These are phyloP conservation scores for Debaryomyces robertsiae DNA, from an alignment of 1,139 yeast species.

Conservation along the genomic window DNA sequence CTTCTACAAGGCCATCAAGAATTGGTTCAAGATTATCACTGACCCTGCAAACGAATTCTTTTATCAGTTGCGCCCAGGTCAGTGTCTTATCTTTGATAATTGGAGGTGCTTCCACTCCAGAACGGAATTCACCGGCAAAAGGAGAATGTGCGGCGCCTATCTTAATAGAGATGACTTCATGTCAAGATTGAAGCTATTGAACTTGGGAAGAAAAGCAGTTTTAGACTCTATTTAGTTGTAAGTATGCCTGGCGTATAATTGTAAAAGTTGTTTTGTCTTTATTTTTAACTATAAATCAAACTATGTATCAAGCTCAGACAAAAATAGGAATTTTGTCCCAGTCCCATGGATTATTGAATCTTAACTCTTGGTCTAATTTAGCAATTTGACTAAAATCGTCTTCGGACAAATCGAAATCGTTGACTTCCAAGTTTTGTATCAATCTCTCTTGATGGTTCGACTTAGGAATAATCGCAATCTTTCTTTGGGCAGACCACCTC, in stretches of 20 bases:
- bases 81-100: conserved; percentile 70
- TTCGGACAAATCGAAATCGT: conserved; percentile 55
- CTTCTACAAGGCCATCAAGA: conserved; percentile 61
- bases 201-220: conserved; percentile 54
- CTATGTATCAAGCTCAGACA: conserved; percentile 17
- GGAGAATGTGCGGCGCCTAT: conserved; percentile 80
- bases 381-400: conserved; percentile 56
- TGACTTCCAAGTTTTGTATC: conserved; percentile 55
- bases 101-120: conserved; percentile 79
- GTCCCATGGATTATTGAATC: conserved; percentile 86
- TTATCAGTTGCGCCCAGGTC: conserved; percentile 66
- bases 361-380: conserved; percentile 62
- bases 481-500: conserved; percentile 83
- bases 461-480: conserved; percentile 73
- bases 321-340: conserved; percentile 67
- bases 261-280: conserved; percentile 4
- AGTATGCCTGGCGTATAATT: not conserved
- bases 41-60: conserved; percentile 55
- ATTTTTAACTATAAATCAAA: not conserved
- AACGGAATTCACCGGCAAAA: conserved; percentile 66
- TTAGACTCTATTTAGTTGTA: conserved; percentile 29
- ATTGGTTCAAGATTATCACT: conserved; percentile 59
- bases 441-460: conserved; percentile 66
- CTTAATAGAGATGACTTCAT: conserved; percentile 70
- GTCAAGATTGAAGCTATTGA: conserved; percentile 54